Evolutionary conservation across 2,329 filamentous ascomycete genomes (phyloP).

Genomic region (Alternaria brassicae): DNA sequence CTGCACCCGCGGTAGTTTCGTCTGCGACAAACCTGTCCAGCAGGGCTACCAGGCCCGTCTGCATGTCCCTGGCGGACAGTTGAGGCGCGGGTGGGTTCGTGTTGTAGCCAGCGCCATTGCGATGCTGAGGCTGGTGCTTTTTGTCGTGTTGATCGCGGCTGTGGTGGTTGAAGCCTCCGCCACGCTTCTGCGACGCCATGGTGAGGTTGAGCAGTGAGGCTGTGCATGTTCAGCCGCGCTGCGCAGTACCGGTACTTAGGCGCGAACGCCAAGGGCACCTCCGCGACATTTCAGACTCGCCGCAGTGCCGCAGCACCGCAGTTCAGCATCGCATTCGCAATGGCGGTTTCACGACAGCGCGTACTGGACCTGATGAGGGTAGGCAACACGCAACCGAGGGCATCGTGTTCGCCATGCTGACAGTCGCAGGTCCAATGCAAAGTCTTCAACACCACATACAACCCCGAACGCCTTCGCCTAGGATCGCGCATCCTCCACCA

Average conservation of each 20-base stretch:
- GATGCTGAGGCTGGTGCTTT: slow-evolving; percentile 5
- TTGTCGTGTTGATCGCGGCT: slow-evolving; percentile 13
- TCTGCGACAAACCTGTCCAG: slow-evolving; percentile 42
- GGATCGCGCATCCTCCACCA: slow-evolving; percentile 94
- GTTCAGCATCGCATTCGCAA: slow-evolving; percentile 30
- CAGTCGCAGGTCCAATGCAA: slow-evolving; percentile 78
- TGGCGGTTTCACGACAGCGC: slow-evolving; percentile 61
- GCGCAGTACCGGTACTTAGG: too few relatives aligned
- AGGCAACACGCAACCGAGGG: slow-evolving; percentile 16
- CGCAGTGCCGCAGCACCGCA: slow-evolving; percentile 18
- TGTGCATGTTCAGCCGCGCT: slow-evolving; percentile 2
- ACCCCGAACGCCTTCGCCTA: slow-evolving; percentile 79
- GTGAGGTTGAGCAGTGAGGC: neutral
- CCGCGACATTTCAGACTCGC: slow-evolving; percentile 24
- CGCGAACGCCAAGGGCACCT: slow-evolving; percentile 18
- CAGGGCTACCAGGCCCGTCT: slow-evolving; percentile 40
- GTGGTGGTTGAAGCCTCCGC: slow-evolving; percentile 31
- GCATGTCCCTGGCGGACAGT: slow-evolving; percentile 35
- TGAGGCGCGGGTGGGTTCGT: slow-evolving; percentile 8
- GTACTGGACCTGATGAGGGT: slow-evolving; percentile 81
- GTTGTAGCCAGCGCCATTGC: slow-evolving; percentile 2
- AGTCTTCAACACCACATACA: slow-evolving; percentile 90
- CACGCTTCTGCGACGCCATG: slow-evolving; percentile 35
- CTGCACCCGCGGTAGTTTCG: slow-evolving; percentile 31
- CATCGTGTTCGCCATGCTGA: slow-evolving; percentile 6